Base-by-base conservation (phyloP, 179 eudicot genomes). In the Patellifolia procumbens region DNA sequence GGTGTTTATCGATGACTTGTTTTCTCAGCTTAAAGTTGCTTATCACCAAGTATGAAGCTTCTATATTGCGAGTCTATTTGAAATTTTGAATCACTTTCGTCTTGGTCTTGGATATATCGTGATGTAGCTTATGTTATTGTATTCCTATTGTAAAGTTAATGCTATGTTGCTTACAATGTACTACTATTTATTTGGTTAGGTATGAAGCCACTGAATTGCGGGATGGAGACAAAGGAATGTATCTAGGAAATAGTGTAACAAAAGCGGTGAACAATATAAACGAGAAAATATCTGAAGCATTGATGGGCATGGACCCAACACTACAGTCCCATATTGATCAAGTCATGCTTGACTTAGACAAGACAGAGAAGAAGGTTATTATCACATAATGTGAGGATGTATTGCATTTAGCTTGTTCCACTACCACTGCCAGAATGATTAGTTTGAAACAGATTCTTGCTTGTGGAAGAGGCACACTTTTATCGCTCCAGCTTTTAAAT, bases 281-380 rank as follows among this genome's bases (percentile, higher is more conserved):
- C 68, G 97, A 95, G 78, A 93, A 88, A 85, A 91, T 95, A 86
- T 93, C 92, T 68, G 99, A 91, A 85, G 99, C 99, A 79, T 87
- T 93, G 82, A 78, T 90, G 73, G 97, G 99, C 78, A 91, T 95
- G 93, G 97, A 95, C 83, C 99, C 99, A 39, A 95, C 89, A 65
- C 97, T 89, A 82, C 99, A 95, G 80, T 78, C 88, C 59, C 98
- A 94, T 84, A 93, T 94, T 81, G 98, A 94, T 73, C 97, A 94
- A 81, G 97, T 82, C 81, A 91, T 95, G 99, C 86, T 95, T 64
- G 99, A 95, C 81, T 83, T 95, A 86, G 99, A 95, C 83, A 95
- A 93, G 84, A 93, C 97, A 49, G 99, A 95, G 85, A 95, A 91
- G 68, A 95, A 95, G 97, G 99, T 95, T 75, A 56, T 53, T 64